A percentile compares a stretch with the other conserved stretches of the same genome.
Conservation (phyloP, 2,329 filamentous ascomycete species). For the Nectriaceae sp. region DNA sequence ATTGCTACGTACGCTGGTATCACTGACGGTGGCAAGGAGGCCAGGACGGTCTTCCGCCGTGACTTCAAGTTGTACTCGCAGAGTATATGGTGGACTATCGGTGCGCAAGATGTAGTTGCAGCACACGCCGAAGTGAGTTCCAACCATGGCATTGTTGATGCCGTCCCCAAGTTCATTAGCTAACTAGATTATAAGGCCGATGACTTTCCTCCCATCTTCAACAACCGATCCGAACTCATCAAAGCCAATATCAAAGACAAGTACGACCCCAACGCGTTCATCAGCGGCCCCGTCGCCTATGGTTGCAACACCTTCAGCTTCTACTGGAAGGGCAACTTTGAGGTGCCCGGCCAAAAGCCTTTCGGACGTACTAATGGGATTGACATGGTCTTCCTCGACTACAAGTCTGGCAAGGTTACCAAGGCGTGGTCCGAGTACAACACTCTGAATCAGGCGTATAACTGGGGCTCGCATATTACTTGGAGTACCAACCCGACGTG, state of each 20-base stretch:
- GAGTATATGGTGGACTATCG: conserved; percentile 18
- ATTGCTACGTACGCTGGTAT: conserved; percentile 19
- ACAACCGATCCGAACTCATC: conserved; percentile 16
- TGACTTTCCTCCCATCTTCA: conserved; percentile 20
- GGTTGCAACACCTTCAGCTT: conserved; percentile 24
- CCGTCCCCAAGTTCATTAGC: too few species aligned
- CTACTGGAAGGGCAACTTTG: conserved; percentile 25
- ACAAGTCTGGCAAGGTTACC: not conserved
- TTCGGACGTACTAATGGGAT: conserved; percentile 19
- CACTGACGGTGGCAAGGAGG: conserved; percentile 15
- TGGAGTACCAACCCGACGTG: not conserved
- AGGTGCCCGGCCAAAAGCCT: conserved; percentile 3
- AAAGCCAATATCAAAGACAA: conserved; percentile 9
- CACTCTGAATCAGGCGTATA: conserved; percentile 23
- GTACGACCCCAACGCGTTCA: conserved; percentile 15
- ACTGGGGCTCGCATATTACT: conserved; percentile 18
- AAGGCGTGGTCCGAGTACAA: conserved; percentile 23
- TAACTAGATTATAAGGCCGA: too few species aligned
- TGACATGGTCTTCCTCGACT: conserved; percentile 21
- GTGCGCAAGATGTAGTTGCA: not conserved
- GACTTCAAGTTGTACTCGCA: conserved; percentile 21
- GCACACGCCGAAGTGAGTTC: not conserved
- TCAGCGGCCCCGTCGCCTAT: conserved; percentile 18
- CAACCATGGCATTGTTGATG: not conserved
- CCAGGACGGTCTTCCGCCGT: conserved; percentile 12